phyloP scores from a whole-genome alignment of 2,329 filamentous ascomycete species.

The Akanthomyces dipterigenus region DNA sequence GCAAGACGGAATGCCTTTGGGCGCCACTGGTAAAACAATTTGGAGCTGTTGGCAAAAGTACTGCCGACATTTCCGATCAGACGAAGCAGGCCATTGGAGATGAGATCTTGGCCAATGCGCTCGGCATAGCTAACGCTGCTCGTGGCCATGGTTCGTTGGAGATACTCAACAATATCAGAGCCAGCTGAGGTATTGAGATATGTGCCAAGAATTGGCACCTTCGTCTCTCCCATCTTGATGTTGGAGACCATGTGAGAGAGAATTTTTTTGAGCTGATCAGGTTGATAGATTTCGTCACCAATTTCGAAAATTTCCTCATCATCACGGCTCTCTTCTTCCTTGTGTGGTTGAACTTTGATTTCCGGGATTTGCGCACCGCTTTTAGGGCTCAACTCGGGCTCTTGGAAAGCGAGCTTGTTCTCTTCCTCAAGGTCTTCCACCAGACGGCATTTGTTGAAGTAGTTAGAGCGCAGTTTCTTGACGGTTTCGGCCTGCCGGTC shows the following conservation, averaged over 20 bases:
- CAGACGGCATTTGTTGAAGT: slow-evolving; percentile 97
- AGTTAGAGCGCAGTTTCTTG: slow-evolving; percentile 88
- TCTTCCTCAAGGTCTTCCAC: slow-evolving; percentile 97
- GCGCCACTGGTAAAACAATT: slow-evolving; percentile 96
- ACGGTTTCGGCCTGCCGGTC: slow-evolving; percentile 85
- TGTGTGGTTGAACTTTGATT: slow-evolving; percentile 75
- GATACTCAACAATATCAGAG: slow-evolving; percentile 90
- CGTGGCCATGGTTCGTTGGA: slow-evolving; percentile 80
- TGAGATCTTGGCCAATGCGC: slow-evolving; percentile 88
- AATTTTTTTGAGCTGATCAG: slow-evolving; percentile 87
- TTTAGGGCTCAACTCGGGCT: slow-evolving; percentile 66
- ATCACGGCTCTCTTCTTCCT: slow-evolving; percentile 56
- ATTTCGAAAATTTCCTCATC: slow-evolving; percentile 84
- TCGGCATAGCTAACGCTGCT: slow-evolving; percentile 86
- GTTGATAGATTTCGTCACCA: slow-evolving; percentile 78
- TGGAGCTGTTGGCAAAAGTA: slow-evolving; percentile 94
- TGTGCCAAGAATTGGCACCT: slow-evolving; percentile 90
- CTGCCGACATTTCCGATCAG: slow-evolving; percentile 91
- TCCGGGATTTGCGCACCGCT: slow-evolving; percentile 59
- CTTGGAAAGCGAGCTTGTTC: slow-evolving; percentile 95
- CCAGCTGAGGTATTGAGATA: slow-evolving; percentile 91
- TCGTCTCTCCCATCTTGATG: slow-evolving; percentile 82
- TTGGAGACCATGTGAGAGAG: slow-evolving; percentile 77
- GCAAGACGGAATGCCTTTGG: slow-evolving; percentile 83
- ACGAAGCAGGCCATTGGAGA: slow-evolving; percentile 77